These are phyloP conservation scores for Heterobasidion irregulare DNA, from an alignment of 1,284 basidiomycete species.

Conservation along the genomic window DNA sequence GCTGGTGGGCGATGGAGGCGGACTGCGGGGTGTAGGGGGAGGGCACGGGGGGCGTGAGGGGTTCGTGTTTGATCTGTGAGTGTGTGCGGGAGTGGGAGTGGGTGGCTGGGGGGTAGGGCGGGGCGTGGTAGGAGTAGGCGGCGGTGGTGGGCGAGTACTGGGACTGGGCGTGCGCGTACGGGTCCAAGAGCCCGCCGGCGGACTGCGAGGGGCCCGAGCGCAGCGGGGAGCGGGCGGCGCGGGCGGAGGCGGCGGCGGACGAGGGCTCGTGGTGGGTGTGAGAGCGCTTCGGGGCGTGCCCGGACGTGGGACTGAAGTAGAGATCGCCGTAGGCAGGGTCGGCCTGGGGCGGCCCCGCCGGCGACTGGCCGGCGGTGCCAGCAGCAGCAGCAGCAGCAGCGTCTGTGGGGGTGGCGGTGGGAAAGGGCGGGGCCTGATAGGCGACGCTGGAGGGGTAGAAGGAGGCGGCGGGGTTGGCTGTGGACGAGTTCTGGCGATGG, in stretches of 20 bases:
- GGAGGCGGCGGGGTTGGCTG: conserved; percentile 21
- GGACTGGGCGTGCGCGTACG: conserved; percentile 59
- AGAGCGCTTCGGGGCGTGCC: conserved; percentile 45
- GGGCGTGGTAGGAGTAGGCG: conserved; percentile 35
- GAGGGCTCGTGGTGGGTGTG: conserved; percentile 39
- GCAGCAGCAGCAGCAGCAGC: conserved; percentile 2
- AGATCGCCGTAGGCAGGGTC: conserved; percentile 38
- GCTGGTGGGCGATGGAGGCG: conserved; percentile 1
- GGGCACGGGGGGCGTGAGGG: conserved; percentile 40
- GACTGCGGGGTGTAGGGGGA: conserved; percentile 40
- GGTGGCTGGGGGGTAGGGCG: conserved; percentile 27
- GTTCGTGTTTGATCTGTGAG: conserved; percentile 36
- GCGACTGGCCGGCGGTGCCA: conserved; percentile 21
- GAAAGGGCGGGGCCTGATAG: conserved; percentile 30
- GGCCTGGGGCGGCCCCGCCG: conserved; percentile 9
- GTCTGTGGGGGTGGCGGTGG: conserved; percentile 1
- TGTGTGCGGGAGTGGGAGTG: conserved; percentile 44
- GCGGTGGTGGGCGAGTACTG: conserved; percentile 52
- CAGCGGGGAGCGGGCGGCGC: conserved; percentile 51
- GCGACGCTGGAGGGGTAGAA: conserved; percentile 54
- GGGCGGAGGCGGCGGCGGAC: conserved; percentile 27
- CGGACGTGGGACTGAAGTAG: conserved; percentile 47
- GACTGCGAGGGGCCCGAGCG: conserved; percentile 29
- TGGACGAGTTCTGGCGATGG: conserved; percentile 21
- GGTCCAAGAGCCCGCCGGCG: conserved; percentile 45